Evolutionary conservation across 495 filamentous ascomycete species (phyloP), one percentile per base, ranked within the genome.

Genomic region (Apiosordaria backusii): DNA sequence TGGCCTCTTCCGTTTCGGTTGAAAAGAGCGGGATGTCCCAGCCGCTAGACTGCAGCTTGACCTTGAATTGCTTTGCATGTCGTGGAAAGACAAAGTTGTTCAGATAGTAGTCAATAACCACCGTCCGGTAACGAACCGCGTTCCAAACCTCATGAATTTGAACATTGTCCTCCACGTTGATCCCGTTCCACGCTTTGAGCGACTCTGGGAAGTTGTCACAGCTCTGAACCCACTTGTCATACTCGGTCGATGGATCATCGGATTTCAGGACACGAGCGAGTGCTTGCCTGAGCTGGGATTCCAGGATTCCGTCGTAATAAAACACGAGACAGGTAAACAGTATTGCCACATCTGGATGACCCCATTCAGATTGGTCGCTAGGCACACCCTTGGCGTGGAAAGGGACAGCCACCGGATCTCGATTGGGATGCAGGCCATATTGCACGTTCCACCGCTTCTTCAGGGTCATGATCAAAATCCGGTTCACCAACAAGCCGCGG

Each of bases 311-410:
- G 16, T 73, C 70, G 60, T 84, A 85, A 68, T 85, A 86, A 68
- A 84, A 86, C 0, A 80, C 73, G 2, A 86, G 68, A 52, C 80
- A 84, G 0, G 84, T 86, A 22, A 85, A 81, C 0, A 85, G 35
- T 22, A 86, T 86, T 9, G 82, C 78, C 4, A 85, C 83, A 69
- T 86, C 84, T 4, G 84, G 83, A 67, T 86, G 83, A 19, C 84
- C 82, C 66, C 74, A 86, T 66, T 86, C 83, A 6, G 82, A 78
- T 40, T 78, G 73, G 7, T 81, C 78, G n/a, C 78, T 80, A 1
- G 83, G 83, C 4, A 79, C 78, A 0, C 82, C 83, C 65, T 85
- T 85, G 2, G 83, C 82, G 22, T 82, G 76, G 25, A 50, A 70
- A 4, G 78, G 79, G 10, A 81, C 79, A 19, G 78, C 77, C 21